Base-by-base conservation (phyloP, 2,329 filamentous ascomycete species). In the Colletotrichum caudatum region DNA sequence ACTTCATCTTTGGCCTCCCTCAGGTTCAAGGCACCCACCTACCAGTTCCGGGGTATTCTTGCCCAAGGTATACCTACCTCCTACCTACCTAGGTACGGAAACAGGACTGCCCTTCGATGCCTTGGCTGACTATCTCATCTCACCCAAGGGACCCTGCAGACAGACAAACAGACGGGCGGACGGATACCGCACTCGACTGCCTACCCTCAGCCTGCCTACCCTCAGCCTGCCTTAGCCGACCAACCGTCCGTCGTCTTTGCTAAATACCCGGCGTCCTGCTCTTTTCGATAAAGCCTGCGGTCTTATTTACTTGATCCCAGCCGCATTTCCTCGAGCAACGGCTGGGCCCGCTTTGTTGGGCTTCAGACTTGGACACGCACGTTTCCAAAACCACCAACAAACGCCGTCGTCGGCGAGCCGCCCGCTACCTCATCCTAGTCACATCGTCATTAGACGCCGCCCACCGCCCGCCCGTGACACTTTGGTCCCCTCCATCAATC, bases 371-470 rank as follows among this genome's bases (percentile, higher is more conserved):
- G 48, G 50, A 46, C 37, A 16, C n/a, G 33, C 37, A 46, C 39
- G 18, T 20, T 63, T 63, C 58, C n/a, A 16, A 23, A 51, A 41
- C 48, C 63, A 26, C 63, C 64, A 66, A 60, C 44, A 57, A 70
- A 37, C 61, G 51, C 61, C 46, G 48, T 61, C 54, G 44, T 57
- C 62, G 54, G 67, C 67, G 67, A 70, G 63, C 48, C 67, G 67
- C 67, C 63, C 66, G 29, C 46, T 48, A 14, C 39, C 48, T 50
- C 35, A 69, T 69, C 69, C 62, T 58, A 69, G 35, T 58, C 64
- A 46, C 33, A 64, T 61, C 66, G 59, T 60, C 66, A 65, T 57
- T 64, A 64, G 54, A 69, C 66, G 69, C 69, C 59, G 62, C 60
- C 53, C 62, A 33, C 37, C 64, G 50, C 44, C 57, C 29, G 35